Base-by-base conservation (phyloP, 257 asterid genomes). In the Nicotiana benthamiana region DNA sequence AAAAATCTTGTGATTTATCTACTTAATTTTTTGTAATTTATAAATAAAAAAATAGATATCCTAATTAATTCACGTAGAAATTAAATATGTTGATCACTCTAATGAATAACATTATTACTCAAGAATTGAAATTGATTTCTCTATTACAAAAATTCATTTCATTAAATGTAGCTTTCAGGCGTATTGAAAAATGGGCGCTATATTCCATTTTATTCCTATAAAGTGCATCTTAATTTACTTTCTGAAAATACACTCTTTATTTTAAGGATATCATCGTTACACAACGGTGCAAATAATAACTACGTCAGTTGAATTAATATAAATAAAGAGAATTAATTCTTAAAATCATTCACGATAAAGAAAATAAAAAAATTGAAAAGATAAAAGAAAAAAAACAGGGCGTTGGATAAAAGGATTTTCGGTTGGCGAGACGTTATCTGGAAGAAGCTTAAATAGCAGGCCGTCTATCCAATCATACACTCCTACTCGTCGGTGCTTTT, bases 381-480 rank as follows among this genome's bases (percentile, higher is more conserved):
- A 11, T 18, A 59, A 27, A 64, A 30, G 5, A 20, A 26, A 9
- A 9, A 7, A 20, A 2, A 20, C 8, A 36, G 5, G 6, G 64
- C 2, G 64, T 59, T 57, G 64, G 64, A n/a, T 22, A 57, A 0
- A 9, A 7, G 10, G 40, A 5, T 8, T 6, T 75, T 48, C 15
- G 18, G 16, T 59, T 28, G 53, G 53, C n/a, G 43, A 66, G 62
- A 77, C 36, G 24, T 63, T 53, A 26, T 46, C 46, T 5, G 43
- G 18, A 63, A 9, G 65, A 18, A 13, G 68, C 53, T 62, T 61
- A 48, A 24, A 27, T 77, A 83, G 75, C 64, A 80, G 84, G 81
- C 85, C 82, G 85, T 80, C 85, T 56, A 65, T 76, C 89, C 87
- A 84, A 86, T 84, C 86, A 81, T 82, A 48, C 16, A n/a, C 24